A percentile compares a stretch with the other conserved stretches of the same genome.
Evolutionary conservation across 192 early-diverging fungal species (phyloP).

Genomic region (Martensiomyces pterosporus): DNA sequence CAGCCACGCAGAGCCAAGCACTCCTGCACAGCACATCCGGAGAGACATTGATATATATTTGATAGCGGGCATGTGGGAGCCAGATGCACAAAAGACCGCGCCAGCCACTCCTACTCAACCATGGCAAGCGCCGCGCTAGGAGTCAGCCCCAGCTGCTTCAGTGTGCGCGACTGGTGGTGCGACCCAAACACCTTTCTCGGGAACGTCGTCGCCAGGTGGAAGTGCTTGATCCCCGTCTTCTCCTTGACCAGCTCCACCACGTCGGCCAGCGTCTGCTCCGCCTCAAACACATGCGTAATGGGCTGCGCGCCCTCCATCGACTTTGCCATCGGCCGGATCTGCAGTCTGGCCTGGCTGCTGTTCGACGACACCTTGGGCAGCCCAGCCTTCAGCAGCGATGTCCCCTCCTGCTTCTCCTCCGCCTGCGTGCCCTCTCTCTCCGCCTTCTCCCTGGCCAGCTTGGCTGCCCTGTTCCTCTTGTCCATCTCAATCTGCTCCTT

Average conservation of each 20-base stretch:
- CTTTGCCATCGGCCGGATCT: conserved; percentile 56
- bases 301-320: conserved; percentile 37
- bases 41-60: no score
- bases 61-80: no score
- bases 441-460: conserved; percentile 41
- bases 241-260: conserved; percentile 53
- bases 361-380: conserved; percentile 25
- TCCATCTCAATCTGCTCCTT: conserved; percentile 66
- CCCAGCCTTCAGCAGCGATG: conserved; percentile 22
- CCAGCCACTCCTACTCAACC: no score
- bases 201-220: conserved; percentile 61
- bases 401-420: not conserved
- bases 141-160: conserved; percentile 62
- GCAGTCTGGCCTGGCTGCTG: conserved; percentile 55
- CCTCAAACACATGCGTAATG: conserved; percentile 56
- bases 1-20: no score
- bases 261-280: conserved; percentile 51
- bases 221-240: conserved; percentile 29
- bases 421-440: conserved; percentile 12
- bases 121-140: conserved; percentile 61
- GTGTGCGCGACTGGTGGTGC: conserved; percentile 52
- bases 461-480: conserved; percentile 55
- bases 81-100: no score
- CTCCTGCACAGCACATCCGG: no score
- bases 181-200: conserved; percentile 59